Base-by-base conservation (phyloP, 306 rosid genomes). In the Acacia melanoxylon region DNA sequence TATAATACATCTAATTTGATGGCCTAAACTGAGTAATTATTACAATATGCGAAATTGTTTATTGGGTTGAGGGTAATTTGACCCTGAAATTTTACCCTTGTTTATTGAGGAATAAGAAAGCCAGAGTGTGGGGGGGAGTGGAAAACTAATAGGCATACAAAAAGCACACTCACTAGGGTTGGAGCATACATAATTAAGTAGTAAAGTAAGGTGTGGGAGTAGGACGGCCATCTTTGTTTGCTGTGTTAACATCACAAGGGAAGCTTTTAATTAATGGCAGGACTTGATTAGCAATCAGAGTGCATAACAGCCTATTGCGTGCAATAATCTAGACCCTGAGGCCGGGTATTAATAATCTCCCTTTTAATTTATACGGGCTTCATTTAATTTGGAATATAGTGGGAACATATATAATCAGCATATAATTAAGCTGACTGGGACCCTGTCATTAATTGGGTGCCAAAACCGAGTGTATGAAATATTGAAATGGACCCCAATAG, bases 241-340 rank as follows among this genome's bases (percentile, higher is more conserved):
- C 2, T 2, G 58, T 16, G 58, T 48, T 48, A 3, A 15, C 4
- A 48, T 3, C 19, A 48, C 15, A 17, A 17, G 19, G 54, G 58
- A 51, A 17, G 58, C 58, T 51, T 51, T 51, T 51, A 48, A 48
- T 17, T 51, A 37, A 37, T 37, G 6, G 41, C 8, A 37, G 41
- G 8, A 37, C 8, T 37, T 17, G 58, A 51, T 51, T 51, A 71
- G 13, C 24, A 41, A 77, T 59, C 31, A 33, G 54, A 29, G 29
- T 41, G 22, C 31, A 75, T 45, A 81, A 84, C 72, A 40, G 65
- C 66, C 74, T 22, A 45, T 74, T 68, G 83, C 72, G 82, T 68
- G 83, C 72, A 84, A 85, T 44, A 44, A 10, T 88, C 89, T 79
- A 87, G 52, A 88, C 74, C 76, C 67, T 67, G n/a, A n/a, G n/a